Evolutionary conservation across 768 basidiomycete species (phyloP).

Genomic region (Trametes coccinea): DNA sequence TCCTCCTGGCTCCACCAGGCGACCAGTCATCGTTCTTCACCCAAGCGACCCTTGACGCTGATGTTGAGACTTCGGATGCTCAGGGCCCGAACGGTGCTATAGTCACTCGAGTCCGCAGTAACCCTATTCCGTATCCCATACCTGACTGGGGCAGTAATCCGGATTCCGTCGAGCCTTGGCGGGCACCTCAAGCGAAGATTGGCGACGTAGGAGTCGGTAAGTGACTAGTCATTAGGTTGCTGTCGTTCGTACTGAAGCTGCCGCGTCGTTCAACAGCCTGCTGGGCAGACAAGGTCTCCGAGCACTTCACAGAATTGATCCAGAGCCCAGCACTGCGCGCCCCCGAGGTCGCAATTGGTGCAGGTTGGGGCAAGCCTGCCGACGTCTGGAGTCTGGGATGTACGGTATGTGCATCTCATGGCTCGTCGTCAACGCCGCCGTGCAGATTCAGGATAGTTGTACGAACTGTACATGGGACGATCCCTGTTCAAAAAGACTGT

Average conservation of each 20-base stretch:
- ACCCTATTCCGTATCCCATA: not conserved
- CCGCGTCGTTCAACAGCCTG: not conserved
- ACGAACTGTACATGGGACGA: not conserved
- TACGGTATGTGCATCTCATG: conserved; percentile 1
- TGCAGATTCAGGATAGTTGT: not conserved
- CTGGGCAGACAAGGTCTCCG: not conserved
- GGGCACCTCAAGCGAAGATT: not conserved
- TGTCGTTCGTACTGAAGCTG: not conserved
- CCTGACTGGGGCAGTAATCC: not conserved
- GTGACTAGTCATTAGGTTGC: not conserved
- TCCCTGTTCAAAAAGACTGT: not conserved
- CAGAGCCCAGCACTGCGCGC: conserved; percentile 8
- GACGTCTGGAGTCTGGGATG: conserved; percentile 17
- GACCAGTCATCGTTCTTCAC: not conserved
- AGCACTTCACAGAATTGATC: conserved; percentile 14
- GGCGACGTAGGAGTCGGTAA: not conserved
- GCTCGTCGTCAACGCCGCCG: not conserved
- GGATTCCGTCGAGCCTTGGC: not conserved
- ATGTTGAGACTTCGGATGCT: not conserved
- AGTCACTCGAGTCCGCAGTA: not conserved
- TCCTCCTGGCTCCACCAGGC: not conserved
- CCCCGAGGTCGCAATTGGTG: conserved; percentile 16
- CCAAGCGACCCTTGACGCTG: not conserved
- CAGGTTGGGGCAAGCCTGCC: conserved; percentile 16
- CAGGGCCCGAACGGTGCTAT: not conserved